Conservation (phyloP, 306 rosid species). For the Betula pendula region DNA sequence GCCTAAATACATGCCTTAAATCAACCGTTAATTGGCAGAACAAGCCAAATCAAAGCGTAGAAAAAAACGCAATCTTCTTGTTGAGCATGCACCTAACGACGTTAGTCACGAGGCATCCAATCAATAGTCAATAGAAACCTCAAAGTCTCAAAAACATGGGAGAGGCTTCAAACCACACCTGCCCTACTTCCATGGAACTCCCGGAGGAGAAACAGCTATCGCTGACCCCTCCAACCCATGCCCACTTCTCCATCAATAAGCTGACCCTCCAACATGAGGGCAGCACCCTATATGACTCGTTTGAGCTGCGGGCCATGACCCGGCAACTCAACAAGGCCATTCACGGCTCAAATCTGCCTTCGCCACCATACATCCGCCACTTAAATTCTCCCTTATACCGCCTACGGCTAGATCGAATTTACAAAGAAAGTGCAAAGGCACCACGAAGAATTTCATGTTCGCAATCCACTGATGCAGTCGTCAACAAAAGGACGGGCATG, state of each 20-base stretch:
- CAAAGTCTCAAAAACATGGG: constrained; percentile 7
- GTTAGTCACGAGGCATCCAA: constrained; percentile 49
- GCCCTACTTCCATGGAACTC: constrained; percentile 36
- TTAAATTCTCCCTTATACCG: constrained; percentile 41
- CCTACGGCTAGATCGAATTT: constrained; percentile 35
- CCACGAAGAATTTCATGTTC: constrained; percentile 41
- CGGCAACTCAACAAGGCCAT: constrained; percentile 58
- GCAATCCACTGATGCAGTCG: background rate
- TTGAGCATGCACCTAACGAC: constrained; percentile 27
- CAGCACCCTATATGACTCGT: constrained; percentile 61
- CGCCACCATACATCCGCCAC: constrained; percentile 30
- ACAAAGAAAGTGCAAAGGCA: constrained; percentile 26
- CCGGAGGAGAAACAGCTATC: constrained; percentile 25
- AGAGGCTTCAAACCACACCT: constrained; percentile 17
- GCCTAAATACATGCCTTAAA: constrained; percentile 3
- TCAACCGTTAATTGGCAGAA: constrained; percentile 13
- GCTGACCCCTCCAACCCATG: background rate
- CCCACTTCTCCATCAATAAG: constrained; percentile 15
- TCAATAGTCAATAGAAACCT: background rate
- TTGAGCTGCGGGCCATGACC: constrained; percentile 53
- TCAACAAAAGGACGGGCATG: constrained; percentile 19
- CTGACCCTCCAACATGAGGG: constrained; percentile 42
- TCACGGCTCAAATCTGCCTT: constrained; percentile 38
- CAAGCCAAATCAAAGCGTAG: constrained; percentile 36
- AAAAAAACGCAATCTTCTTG: constrained; percentile 48